These are phyloP conservation scores for Cajanus cajan DNA, from an alignment of 306 rosid species.

Conservation along the genomic window DNA sequence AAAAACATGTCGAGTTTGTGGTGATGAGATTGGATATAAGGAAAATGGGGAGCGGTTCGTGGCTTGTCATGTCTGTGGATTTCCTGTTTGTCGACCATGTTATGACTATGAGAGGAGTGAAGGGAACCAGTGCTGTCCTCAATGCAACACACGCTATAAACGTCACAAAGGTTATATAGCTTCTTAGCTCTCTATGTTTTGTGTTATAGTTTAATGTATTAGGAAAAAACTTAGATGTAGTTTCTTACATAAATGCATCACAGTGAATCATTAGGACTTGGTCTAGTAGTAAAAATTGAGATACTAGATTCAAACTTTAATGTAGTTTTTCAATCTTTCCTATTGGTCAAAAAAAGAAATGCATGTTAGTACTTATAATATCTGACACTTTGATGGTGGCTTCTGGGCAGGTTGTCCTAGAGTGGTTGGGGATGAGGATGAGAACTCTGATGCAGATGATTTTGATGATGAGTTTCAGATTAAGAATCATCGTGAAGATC, in stretches of 20 bases:
- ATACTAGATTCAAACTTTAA: neutral
- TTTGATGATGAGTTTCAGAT: conserved; percentile 78
- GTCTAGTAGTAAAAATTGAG: too few relatives aligned
- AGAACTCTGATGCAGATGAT: conserved; percentile 72
- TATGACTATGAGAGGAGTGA: conserved; percentile 93
- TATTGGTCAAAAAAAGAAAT: too few relatives aligned
- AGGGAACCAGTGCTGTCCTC: conserved; percentile 86
- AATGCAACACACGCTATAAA: conserved; percentile 85
- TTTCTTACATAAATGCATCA: neutral
- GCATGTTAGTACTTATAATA: neutral
- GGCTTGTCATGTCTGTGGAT: conserved; percentile 81
- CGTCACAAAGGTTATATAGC: conserved; percentile 84
- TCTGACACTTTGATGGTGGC: conserved; percentile 3
- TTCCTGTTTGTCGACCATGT: conserved; percentile 91
- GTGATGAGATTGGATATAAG: conserved; percentile 78
- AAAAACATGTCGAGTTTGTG: conserved; percentile 71
- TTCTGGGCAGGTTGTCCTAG: conserved; percentile 74
- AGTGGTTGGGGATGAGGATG: conserved; percentile 85
- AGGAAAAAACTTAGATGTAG: neutral
- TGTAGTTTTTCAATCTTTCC: too few relatives aligned
- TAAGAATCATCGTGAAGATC: conserved; percentile 43
- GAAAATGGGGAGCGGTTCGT: conserved; percentile 72
- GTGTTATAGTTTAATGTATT: neutral
- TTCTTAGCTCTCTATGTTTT: neutral
- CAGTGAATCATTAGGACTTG: too few relatives aligned